phyloP scores from a whole-genome alignment of 2,329 filamentous ascomycete species.

The Epicoccum nigrum region DNA sequence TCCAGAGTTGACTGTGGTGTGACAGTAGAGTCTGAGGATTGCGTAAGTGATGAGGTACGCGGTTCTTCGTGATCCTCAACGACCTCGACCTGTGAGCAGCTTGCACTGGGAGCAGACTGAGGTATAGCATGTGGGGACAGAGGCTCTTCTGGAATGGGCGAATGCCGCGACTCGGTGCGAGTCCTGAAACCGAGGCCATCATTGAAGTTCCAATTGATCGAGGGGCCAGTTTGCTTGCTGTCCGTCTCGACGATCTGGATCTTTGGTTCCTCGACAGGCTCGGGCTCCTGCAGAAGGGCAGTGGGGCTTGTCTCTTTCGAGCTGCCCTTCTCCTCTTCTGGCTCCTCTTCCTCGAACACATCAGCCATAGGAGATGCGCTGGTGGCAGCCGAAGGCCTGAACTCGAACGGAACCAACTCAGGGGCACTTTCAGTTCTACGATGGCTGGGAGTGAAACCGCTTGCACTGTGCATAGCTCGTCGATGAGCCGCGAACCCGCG shows the following conservation, averaged over 20 bases:
- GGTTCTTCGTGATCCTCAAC: conserved; percentile 57
- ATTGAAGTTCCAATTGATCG: conserved; percentile 53
- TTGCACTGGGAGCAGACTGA: conserved; percentile 13
- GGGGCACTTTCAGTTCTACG: conserved; percentile 80
- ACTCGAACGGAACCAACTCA: conserved; percentile 77
- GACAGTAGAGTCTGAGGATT: conserved; percentile 58
- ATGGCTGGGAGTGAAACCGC: conserved; percentile 77
- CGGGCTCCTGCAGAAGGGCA: conserved; percentile 38
- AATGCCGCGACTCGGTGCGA: conserved; percentile 21
- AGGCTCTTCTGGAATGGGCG: conserved; percentile 27
- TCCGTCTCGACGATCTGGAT: conserved; percentile 56
- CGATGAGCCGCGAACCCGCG: conserved; percentile 54
- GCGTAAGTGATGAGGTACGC: conserved; percentile 55
- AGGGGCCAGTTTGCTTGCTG: conserved; percentile 44
- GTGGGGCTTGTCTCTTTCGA: conserved; percentile 16
- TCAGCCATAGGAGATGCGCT: conserved; percentile 80
- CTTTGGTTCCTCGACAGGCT: conserved; percentile 49
- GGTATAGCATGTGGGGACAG: conserved; percentile 35
- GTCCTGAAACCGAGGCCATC: conserved; percentile 46
- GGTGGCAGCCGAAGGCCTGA: conserved; percentile 53
- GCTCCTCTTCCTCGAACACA: conserved; percentile 83
- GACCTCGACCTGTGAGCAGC: conserved; percentile 49
- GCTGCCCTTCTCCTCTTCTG: conserved; percentile 58
- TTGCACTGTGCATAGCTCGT: conserved; percentile 77
- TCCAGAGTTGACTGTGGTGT: conserved; percentile 42